Evolutionary conservation across 306 rosid species (phyloP), one percentile per base, ranked within the genome.

Genomic region (Prunus salicina): DNA sequence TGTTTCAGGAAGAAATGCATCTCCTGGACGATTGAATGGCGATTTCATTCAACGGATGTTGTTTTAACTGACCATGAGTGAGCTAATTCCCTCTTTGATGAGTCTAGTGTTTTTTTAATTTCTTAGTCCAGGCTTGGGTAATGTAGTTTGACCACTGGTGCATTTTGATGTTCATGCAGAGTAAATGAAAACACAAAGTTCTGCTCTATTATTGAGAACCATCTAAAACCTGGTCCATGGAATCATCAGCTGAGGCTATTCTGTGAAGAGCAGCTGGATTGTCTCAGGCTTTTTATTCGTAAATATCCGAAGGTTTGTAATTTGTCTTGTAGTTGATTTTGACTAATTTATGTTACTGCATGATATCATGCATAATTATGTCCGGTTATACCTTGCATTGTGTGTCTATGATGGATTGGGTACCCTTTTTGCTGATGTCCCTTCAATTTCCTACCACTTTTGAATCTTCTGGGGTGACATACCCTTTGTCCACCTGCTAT

Each of bases 11-110:
- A 81, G 71, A 96, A 88, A 82, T 72, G 80, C 64, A 92, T 96
- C 83, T 82, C 83, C 58, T 96, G 99, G 99, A 92, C 98, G 12
- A 89, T 96, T 56, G 98, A 96, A 81, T 96, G 93, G 96, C 87
- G 61, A 70, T 91, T 92, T 76, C 91, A 84, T 86, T 87, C 90
- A 2, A 92, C 92, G 1, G 82, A 89, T 58, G 45, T 84, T 20
- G 87, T 87, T 73, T 69, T 92, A 78, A 72, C 77, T 62, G 93
- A 92, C 81, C 97, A 89, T 46, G 91, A 87, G 98, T 95, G 83
- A 84, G 96, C 86, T 60, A 30, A 30, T 61, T 70, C 14, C 12
- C 12, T 45, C 15, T 61, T 49, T 32, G 45, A 67, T 63, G 32
- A 69, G n/a, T 77, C 7, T 30, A 32, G 20, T 45, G 18, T 11